Evolutionary conservation across 768 basidiomycete genomes (phyloP).

Genomic region (Collybia mongolica): DNA sequence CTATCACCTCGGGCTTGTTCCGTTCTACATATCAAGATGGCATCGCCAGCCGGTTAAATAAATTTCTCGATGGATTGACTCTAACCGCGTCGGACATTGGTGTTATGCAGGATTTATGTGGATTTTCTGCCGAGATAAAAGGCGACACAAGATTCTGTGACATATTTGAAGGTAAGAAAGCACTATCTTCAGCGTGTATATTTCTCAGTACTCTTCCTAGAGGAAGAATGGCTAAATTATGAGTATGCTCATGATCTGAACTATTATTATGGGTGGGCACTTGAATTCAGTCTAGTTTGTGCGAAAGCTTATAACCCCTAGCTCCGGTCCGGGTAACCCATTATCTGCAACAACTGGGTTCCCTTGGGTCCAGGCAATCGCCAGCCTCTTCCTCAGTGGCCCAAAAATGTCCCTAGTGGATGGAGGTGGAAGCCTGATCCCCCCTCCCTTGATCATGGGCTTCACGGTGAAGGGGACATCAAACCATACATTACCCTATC

Average conservation of each 20-base stretch:
- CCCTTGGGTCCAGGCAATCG: slow-evolving; percentile 38
- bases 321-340: slow-evolving; percentile 44
- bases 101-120: slow-evolving; percentile 43
- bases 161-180: slow-evolving; percentile 30
- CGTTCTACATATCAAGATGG: slow-evolving; percentile 28
- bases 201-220: slow-evolving; percentile 12
- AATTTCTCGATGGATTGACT: slow-evolving; percentile 31
- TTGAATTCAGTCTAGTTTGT: not conserved
- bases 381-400: slow-evolving; percentile 32
- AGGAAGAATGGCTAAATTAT: slow-evolving; percentile 40
- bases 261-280: slow-evolving; percentile 41
- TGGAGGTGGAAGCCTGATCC: slow-evolving; percentile 27
- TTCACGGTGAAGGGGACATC: slow-evolving; percentile 31
- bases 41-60: slow-evolving; percentile 35
- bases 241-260: slow-evolving; percentile 45
- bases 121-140: slow-evolving; percentile 34
- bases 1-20: slow-evolving; percentile 23
- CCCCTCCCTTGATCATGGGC: slow-evolving; percentile 41
- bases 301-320: slow-evolving; percentile 7
- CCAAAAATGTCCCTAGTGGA: slow-evolving; percentile 21
- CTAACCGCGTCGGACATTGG: slow-evolving; percentile 34
- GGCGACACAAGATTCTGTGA: slow-evolving; percentile 41
- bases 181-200: not conserved
- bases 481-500: not conserved
- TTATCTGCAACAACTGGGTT: slow-evolving; percentile 36